These are phyloP conservation scores for Castanopsis chinensis DNA, from an alignment of 306 rosid genomes.

Conservation along the genomic window DNA sequence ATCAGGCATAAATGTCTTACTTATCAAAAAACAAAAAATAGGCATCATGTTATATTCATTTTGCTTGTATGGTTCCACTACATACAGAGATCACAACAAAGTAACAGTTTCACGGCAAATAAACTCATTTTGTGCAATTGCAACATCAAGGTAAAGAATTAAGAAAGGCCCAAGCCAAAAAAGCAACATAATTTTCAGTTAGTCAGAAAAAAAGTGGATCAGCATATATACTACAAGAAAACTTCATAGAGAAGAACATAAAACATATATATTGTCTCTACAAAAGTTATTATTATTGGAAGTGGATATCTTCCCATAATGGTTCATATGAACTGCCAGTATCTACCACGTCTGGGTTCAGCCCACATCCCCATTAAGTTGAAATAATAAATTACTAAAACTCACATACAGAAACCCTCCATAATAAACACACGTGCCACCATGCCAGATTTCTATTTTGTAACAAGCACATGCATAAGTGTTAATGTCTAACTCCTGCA, in stretches of 20 bases:
- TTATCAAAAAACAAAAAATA: too few relatives aligned
- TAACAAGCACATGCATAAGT: not conserved
- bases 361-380: not conserved
- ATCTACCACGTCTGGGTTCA: not conserved
- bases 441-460: not conserved
- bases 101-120: not conserved
- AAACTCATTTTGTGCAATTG: not conserved
- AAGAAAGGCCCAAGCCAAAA: not conserved
- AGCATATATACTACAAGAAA: not conserved
- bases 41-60: not conserved
- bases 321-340: not conserved
- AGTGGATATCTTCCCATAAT: not conserved
- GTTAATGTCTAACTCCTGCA: not conserved
- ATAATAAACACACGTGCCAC: not conserved
- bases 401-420: not conserved
- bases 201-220: not conserved
- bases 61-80: not conserved
- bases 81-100: not conserved
- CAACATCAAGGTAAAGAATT: not conserved
- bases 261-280: not conserved
- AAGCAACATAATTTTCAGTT: not conserved
- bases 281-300: not conserved
- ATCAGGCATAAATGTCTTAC: not conserved
- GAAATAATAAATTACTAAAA: not conserved
- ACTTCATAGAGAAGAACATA: constrained; percentile 5